Percentiles rank a stretch among this genome's conserved stretches.
Evolutionary conservation across 2,329 filamentous ascomycete species (phyloP).

Genomic region (Trichoderma guizhouense): DNA sequence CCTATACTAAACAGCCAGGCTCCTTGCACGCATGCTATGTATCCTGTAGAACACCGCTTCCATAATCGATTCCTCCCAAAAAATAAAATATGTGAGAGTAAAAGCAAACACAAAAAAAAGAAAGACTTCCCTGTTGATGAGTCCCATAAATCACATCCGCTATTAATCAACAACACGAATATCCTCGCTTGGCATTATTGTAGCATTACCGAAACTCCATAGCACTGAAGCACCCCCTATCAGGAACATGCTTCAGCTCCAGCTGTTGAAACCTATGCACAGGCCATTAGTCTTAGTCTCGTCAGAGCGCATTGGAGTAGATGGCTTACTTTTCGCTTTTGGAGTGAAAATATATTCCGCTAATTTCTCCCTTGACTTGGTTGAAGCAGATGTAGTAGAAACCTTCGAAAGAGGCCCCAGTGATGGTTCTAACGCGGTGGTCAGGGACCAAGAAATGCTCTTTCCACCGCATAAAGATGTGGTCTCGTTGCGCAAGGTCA

Average conservation of each 20-base stretch:
- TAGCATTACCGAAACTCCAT: slow-evolving; percentile 67
- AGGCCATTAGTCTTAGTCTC: background rate
- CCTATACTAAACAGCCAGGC: slow-evolving; percentile 14
- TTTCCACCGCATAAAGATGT: slow-evolving; percentile 99
- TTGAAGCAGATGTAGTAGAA: slow-evolving; percentile 99
- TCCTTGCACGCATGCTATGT: slow-evolving; percentile 17
- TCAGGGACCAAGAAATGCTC: slow-evolving; percentile 97
- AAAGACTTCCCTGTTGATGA: background rate
- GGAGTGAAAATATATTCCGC: slow-evolving; percentile 94
- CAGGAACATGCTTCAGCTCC: slow-evolving; percentile 82
- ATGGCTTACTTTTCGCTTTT: slow-evolving; percentile 89
- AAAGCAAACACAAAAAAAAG: background rate
- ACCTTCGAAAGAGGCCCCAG: slow-evolving; percentile 92
- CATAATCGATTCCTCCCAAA: background rate
- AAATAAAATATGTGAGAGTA: background rate
- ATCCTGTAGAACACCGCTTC: slow-evolving; percentile 16
- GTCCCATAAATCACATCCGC: background rate
- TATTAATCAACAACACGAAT: background rate
- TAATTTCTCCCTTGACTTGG: slow-evolving; percentile 79
- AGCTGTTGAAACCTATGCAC: slow-evolving; percentile 78
- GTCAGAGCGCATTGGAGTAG: background rate
- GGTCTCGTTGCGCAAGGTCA: slow-evolving; percentile 75
- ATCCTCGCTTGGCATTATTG: slow-evolving; percentile 29
- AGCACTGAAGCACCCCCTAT: slow-evolving; percentile 77
- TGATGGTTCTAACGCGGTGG: slow-evolving; percentile 85